phyloP scores from a whole-genome alignment of 768 basidiomycete genomes.

The Suillus bovinus region DNA sequence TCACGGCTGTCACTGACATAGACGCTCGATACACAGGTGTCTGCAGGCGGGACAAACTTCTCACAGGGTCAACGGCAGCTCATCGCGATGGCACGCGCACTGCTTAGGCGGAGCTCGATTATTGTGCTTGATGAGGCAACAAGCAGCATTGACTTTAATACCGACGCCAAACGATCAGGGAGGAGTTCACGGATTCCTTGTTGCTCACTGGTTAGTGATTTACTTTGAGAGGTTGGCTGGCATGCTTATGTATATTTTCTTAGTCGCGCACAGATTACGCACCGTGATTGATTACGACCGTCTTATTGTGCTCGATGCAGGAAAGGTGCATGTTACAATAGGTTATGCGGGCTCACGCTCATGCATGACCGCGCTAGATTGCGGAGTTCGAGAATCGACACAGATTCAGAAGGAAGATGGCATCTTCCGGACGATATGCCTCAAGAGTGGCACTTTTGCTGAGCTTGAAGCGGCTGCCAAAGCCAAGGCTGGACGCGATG shows the following conservation, averaged over 20 bases:
- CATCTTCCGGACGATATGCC: constrained; percentile 67
- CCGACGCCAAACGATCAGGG: constrained; percentile 88
- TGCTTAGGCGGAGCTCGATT: too few species aligned
- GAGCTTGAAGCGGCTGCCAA: too few species aligned
- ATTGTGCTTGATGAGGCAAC: too few species aligned
- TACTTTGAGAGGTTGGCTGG: neutral
- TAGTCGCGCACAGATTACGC: too few species aligned
- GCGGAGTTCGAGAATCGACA: constrained; percentile 75
- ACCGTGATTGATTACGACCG: too few species aligned
- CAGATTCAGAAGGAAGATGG: constrained; percentile 61
- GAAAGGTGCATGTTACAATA: constrained; percentile 14
- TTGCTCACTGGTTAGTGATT: constrained; percentile 62
- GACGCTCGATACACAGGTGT: constrained; percentile 79
- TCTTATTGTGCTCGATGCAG: too few species aligned
- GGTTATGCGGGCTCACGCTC: constrained; percentile 21
- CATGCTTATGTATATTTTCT: neutral
- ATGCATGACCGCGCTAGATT: constrained; percentile 29
- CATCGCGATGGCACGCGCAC: too few species aligned
- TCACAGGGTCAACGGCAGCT: constrained; percentile 90
- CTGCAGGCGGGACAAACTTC: constrained; percentile 87
- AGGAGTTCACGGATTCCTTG: constrained; percentile 77
- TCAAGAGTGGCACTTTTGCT: constrained; percentile 78
- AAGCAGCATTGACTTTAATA: too few species aligned
- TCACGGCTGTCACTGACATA: constrained; percentile 49
- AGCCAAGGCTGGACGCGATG: too few species aligned